Conservation (phyloP, 352 stramenopile genomes). For the Globisporangium carolinianum region DNA sequence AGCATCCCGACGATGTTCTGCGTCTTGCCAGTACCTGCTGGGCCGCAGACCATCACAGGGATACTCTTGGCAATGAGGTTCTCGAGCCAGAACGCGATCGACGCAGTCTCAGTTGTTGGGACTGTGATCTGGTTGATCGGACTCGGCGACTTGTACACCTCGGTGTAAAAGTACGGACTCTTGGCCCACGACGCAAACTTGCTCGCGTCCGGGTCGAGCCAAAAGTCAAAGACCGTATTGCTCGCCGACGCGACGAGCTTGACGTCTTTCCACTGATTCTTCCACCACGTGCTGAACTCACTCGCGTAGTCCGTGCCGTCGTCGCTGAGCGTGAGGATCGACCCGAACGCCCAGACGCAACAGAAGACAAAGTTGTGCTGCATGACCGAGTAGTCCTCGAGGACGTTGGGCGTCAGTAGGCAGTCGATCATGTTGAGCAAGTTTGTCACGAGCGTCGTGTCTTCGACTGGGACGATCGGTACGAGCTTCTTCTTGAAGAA, state of each 20-base stretch:
- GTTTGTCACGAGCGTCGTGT: conserved; percentile 91
- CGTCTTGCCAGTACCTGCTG: conserved; percentile 93
- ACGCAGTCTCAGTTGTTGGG: conserved; percentile 93
- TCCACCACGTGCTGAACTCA: conserved; percentile 95
- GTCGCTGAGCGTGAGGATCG: conserved; percentile 88
- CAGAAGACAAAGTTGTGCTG: conserved; percentile 95
- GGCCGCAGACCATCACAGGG: conserved; percentile 93
- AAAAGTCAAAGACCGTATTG: conserved; percentile 98
- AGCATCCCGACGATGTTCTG: conserved; percentile 93
- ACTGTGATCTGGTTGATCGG: conserved; percentile 89
- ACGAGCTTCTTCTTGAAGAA: conserved; percentile 93
- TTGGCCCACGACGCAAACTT: conserved; percentile 95
- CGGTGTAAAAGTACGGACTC: conserved; percentile 92
- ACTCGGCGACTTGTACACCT: conserved; percentile 78
- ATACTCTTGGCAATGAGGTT: conserved; percentile 87
- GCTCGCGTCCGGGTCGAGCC: conserved; percentile 88
- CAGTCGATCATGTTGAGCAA: conserved; percentile 94
- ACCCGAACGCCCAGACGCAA: conserved; percentile 94
- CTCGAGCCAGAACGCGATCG: conserved; percentile 94
- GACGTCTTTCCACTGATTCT: conserved; percentile 93
- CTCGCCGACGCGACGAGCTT: conserved; percentile 90
- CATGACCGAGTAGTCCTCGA: conserved; percentile 73
- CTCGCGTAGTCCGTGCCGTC: conserved; percentile 93
- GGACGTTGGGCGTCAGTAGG: conserved; percentile 73
- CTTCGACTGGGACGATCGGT: conserved; percentile 90